Conservation (phyloP, 2,329 filamentous ascomycete species). For the Lasiodiplodia citricola region DNA sequence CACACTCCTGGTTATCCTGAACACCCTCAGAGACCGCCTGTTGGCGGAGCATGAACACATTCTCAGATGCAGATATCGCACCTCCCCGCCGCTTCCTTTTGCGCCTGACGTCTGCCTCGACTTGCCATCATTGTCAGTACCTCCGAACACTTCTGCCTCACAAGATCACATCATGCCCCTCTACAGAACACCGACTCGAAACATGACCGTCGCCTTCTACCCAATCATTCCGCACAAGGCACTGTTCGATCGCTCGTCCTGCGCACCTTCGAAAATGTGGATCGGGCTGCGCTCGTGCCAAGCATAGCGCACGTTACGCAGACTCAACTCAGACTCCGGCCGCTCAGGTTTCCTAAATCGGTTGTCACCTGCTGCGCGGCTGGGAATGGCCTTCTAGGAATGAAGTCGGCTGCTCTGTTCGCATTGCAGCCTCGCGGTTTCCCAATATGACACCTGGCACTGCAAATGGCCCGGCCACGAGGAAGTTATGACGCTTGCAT, state of each 20-base stretch:
- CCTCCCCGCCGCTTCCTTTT: neutral
- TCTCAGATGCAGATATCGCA: neutral
- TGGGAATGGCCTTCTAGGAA: conserved; percentile 4
- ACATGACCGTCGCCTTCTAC: conserved; percentile 13
- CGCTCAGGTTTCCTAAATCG: neutral
- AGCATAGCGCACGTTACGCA: neutral
- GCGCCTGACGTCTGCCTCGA: neutral
- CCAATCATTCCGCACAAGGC: neutral
- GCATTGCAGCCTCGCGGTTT: neutral
- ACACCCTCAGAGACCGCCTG: neutral
- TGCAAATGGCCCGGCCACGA: conserved; percentile 12
- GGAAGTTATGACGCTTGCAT: neutral
- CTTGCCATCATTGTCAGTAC: neutral
- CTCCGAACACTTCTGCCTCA: neutral
- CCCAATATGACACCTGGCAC: neutral
- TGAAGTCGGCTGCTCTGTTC: neutral
- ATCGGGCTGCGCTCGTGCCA: conserved; percentile 13
- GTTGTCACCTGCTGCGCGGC: conserved; percentile 6
- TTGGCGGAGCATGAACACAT: conserved; percentile 4
- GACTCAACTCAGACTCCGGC: neutral
- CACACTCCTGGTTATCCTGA: neutral
- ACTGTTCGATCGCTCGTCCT: neutral
- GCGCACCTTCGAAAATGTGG: neutral
- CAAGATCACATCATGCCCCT: conserved; percentile 13
- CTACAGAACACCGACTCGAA: conserved; percentile 11